phyloP scores from a whole-genome alignment of 257 asterid genomes.

The Capsicum baccatum region DNA sequence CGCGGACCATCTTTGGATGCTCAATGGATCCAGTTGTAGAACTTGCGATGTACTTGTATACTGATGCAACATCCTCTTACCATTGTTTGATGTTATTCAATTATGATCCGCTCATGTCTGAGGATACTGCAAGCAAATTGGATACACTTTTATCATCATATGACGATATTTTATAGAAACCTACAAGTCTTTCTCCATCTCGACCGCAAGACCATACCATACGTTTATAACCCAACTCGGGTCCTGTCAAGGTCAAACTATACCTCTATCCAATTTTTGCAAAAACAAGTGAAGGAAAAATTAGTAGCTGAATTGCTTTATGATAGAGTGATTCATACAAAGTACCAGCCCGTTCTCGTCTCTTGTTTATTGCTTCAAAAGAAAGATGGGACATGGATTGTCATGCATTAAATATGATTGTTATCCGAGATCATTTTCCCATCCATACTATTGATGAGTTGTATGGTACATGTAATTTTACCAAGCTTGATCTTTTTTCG shows the following conservation, averaged over 20 bases:
- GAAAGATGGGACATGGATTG: no score
- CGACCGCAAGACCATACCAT: neutral
- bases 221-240: neutral
- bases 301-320: neutral
- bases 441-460: no score
- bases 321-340: neutral
- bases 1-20: neutral
- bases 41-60: neutral
- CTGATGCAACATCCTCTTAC: neutral
- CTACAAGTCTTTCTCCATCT: neutral
- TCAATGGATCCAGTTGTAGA: neutral
- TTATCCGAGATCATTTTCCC: no score
- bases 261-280: slow-evolving; percentile 1
- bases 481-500: no score
- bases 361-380: neutral
- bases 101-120: neutral
- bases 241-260: neutral
- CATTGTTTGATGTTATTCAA: neutral
- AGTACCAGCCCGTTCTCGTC: no score
- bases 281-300: neutral
- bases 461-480: no score
- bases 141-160: neutral
- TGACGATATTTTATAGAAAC: neutral
- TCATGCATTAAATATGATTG: no score
- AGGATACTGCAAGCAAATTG: neutral